Evolutionary conservation across 2,329 filamentous ascomycete genomes (phyloP), one percentile per base, ranked within the genome.

Genomic region (Fusarium temperatum): DNA sequence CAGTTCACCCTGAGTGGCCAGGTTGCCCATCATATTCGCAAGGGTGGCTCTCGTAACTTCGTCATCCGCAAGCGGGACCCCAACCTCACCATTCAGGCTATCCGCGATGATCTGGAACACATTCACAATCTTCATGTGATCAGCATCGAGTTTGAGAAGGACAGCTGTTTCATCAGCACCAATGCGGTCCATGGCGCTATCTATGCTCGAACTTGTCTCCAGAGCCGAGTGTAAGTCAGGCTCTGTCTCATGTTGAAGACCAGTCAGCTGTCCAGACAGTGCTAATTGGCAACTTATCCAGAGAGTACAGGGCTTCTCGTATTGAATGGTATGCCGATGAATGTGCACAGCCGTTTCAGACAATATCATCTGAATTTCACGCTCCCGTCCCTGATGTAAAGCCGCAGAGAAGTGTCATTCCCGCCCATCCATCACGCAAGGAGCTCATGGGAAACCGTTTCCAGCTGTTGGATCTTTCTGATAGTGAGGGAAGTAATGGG

Each of bases 51-150:
- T 47, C 90, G 94, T 68, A 96, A 96, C 76, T 81, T 97, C 42
- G 83, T 95, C 26, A 88, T 97, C 47, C 88, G 88, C 65, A 87
- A 87, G 15, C 89, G 88, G 74, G 85, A 85, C 75, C 83, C 83
- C 60, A 87, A 84, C 60, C 84, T 93, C 74, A 94, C 90, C 0
- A 91, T 91, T 73, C 83, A 88, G 13, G 82, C 83, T 22, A 90
- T 97, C 72, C 90, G 92, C 17, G 87, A 91, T 9, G 93, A 97
- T 76, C 86, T 96, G 42, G 92, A 95, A 30, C 94, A 97, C 79
- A 96, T 97, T 68, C 91, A 96, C 83, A 93, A 94, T 70, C 86
- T 97, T 3, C 85, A 92, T 28, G 88, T 97, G 17, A 86, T 96
- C 77, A 88, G 88, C 48, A 83, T 96, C 50, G 82, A 83, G 13